Percentiles rank a stretch among this genome's conserved stretches.
Evolutionary conservation across 2,329 filamentous ascomycete genomes (phyloP).

Genomic region (Cladophialophora psammophila): DNA sequence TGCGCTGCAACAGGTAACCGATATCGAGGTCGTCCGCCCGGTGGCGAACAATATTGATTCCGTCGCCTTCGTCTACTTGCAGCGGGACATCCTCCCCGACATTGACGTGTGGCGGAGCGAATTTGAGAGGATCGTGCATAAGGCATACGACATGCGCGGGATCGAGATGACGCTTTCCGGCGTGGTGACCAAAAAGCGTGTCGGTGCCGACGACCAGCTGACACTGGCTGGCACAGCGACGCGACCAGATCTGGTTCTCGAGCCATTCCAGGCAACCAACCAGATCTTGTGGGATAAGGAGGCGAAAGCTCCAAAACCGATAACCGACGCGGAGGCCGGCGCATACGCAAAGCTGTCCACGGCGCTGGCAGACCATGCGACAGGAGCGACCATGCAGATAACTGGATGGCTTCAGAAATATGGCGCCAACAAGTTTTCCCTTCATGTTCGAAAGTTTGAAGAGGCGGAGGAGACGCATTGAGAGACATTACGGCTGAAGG

Average conservation of each 20-base stretch:
- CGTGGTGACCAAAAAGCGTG: conserved; percentile 7
- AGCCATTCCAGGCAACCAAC: background rate
- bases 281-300: background rate
- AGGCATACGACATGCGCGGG: background rate
- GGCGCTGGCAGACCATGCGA: background rate
- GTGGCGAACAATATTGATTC: background rate
- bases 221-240: background rate
- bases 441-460: conserved; percentile 1
- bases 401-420: background rate
- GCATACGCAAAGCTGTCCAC: background rate
- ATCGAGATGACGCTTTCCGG: conserved; percentile 1
- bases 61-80: conserved; percentile 1
- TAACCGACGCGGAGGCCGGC: background rate
- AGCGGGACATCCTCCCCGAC: conserved; percentile 3
- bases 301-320: background rate
- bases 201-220: background rate
- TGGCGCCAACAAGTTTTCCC: background rate
- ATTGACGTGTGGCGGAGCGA: conserved; percentile 1
- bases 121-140: background rate
- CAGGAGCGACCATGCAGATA: background rate
- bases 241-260: background rate
- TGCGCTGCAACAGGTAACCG: background rate
- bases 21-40: background rate
- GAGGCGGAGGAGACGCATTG: too few relatives aligned
- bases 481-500: too few relatives aligned